Evolutionary conservation across 1,139 yeast species (phyloP).

Genomic region (Blastobotrys serpentis): DNA sequence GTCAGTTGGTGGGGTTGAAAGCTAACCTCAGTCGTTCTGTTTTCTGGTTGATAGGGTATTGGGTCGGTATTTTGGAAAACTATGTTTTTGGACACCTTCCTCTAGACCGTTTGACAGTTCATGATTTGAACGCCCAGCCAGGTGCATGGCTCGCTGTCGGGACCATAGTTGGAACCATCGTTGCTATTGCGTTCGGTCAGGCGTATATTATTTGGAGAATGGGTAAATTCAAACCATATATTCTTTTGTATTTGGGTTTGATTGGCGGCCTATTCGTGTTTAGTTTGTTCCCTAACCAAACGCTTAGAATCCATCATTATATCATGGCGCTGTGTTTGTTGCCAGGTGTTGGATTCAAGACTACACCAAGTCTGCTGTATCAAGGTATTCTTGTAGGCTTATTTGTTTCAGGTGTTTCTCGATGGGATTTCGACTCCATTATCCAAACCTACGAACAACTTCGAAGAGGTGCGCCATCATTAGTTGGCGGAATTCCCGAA

Average conservation of each 20-base stretch:
- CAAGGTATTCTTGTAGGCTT: conserved; percentile 86
- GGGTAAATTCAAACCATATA: conserved; percentile 65
- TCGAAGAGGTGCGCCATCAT: conserved; percentile 69
- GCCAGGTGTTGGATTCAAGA: conserved; percentile 68
- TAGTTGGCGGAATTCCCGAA: conserved; percentile 52
- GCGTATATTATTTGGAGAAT: conserved; percentile 78
- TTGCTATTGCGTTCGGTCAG: conserved; percentile 62
- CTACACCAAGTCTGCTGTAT: conserved; percentile 70
- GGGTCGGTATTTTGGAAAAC: conserved; percentile 84
- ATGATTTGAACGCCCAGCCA: conserved; percentile 69
- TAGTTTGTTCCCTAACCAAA: conserved; percentile 62
- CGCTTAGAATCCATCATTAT: conserved; percentile 85
- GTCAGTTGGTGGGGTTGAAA: conserved; percentile 32
- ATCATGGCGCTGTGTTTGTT: conserved; percentile 72
- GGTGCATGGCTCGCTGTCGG: conserved; percentile 73
- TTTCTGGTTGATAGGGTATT: conserved; percentile 76
- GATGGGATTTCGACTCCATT: conserved; percentile 93
- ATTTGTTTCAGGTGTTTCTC: conserved; percentile 76
- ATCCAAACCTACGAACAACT: conserved; percentile 72
- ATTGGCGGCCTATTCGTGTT: conserved; percentile 49
- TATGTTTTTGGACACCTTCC: conserved; percentile 86
- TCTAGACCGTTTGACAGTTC: conserved; percentile 72
- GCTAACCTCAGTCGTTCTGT: conserved; percentile 51
- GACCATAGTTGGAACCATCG: conserved; percentile 47
- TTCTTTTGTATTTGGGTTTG: conserved; percentile 50